Base-by-base conservation (phyloP, 768 basidiomycete genomes). In the Russula foetens region DNA sequence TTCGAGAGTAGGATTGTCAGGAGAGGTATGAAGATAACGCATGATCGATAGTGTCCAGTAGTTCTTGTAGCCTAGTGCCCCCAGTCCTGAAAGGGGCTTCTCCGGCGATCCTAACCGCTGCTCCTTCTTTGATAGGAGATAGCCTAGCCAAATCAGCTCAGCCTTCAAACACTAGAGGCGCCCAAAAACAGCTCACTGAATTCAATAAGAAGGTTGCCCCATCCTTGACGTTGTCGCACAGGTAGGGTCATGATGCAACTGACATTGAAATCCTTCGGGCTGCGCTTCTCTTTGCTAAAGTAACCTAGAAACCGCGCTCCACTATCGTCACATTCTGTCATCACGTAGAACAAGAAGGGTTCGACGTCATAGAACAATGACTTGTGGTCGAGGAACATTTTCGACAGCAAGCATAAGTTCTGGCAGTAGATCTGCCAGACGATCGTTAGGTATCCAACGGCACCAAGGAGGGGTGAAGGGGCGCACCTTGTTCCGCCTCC, bases 171-270 rank as follows among this genome's bases (percentile, higher is more conserved):
- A 44, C 57, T 12, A 11, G 49, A 35, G 33, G 21, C 41, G 24
- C 31, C 24, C n/a, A 54, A 24, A 50, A 17, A 28, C 35, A 28
- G 81, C 92, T 69, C 70, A 98, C 96, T 99, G 75, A 99, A 98
- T 74, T 98, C 97, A 67, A 99, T 98, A 67, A 99, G 80, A 56
- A 92, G 80, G 72, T 93, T 92, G 14, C 97, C 97, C 95, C 96
- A 99, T 0, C 97, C 97, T 72, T 89, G 86, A 64, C 96, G 77
- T 73, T 98, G 96, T 64, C 94, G 77, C 41, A 98, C 89, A 1
- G 97, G 97, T 21, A 99, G 76, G 19, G 97, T 98, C 95, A 99
- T 98, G 70, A 99, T 99, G 77, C 97, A 99, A 73, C 93, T 96
- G 66, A 99, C 85, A 75, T 99, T 99, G 73, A 93, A 94, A 69